Evolutionary conservation across 1,284 basidiomycete genomes (phyloP).

Genomic region (Fistulinella staudtii): DNA sequence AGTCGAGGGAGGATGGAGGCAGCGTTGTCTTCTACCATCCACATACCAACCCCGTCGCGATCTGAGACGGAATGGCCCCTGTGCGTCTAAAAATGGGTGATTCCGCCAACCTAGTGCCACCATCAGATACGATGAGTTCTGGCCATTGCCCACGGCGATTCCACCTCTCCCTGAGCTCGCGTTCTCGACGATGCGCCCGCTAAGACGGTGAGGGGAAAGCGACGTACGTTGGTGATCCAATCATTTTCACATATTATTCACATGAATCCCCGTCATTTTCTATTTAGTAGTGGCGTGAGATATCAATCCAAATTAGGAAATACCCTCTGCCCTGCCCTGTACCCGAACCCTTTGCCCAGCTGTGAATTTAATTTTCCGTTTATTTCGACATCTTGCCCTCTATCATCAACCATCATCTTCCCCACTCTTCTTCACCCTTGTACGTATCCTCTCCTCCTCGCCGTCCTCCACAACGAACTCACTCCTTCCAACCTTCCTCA

Average conservation of each 20-base stretch:
- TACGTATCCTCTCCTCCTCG: slow-evolving; percentile 32
- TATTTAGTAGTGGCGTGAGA: slow-evolving; percentile 28
- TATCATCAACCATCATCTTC: slow-evolving; percentile 46
- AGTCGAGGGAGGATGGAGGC: slow-evolving; percentile 5
- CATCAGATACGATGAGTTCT: too few species aligned
- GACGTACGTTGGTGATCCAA: neutral
- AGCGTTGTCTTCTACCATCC: neutral
- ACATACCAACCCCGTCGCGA: neutral
- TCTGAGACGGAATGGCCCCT: slow-evolving; percentile 6
- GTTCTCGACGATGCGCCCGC: too few species aligned
- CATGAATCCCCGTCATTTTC: too few species aligned
- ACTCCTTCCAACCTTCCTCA: slow-evolving; percentile 18
- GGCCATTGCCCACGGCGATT: too few species aligned
- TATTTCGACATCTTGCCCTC: slow-evolving; percentile 40
- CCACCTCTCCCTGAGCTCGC: too few species aligned
- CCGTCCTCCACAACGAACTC: slow-evolving; percentile 31
- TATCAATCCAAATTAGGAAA: slow-evolving; percentile 13
- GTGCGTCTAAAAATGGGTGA: slow-evolving; percentile 12
- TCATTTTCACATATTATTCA: slow-evolving; percentile 9
- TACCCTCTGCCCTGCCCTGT: slow-evolving; percentile 35
- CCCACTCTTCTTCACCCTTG: slow-evolving; percentile 32
- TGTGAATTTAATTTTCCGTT: slow-evolving; percentile 48
- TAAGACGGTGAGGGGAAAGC: too few species aligned
- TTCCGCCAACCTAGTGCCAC: neutral
- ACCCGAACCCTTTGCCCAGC: slow-evolving; percentile 49